These are phyloP conservation scores for Emergomyces africanus DNA, from an alignment of 2,329 filamentous ascomycete genomes.

Conservation along the genomic window DNA sequence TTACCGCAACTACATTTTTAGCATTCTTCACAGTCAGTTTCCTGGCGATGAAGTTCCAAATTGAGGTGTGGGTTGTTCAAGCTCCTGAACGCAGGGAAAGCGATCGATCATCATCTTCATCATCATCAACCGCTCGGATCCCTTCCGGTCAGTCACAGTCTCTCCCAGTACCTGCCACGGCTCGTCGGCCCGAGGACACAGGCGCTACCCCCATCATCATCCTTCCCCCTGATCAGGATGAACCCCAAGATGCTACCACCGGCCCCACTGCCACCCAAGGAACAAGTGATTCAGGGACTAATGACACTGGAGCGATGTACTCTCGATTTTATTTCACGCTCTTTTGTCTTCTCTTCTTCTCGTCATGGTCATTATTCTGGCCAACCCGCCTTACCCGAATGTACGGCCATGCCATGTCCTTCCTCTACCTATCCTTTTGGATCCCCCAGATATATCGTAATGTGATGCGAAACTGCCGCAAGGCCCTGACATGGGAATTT, in stretches of 20 bases:
- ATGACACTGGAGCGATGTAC: conserved; percentile 46
- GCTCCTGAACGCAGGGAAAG: conserved; percentile 30
- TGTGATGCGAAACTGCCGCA: conserved; percentile 76
- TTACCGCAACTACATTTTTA: conserved; percentile 46
- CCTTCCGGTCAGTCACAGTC: not conserved
- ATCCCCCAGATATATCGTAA: conserved; percentile 86
- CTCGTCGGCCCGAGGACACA: conserved; percentile 29
- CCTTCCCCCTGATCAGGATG: conserved; percentile 47
- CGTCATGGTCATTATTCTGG: conserved; percentile 46
- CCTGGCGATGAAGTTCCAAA: conserved; percentile 52
- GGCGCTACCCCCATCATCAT: conserved; percentile 43
- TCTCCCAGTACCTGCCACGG: conserved; percentile 35
- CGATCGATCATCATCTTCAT: conserved; percentile 15
- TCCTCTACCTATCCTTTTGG: conserved; percentile 83
- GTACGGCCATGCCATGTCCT: conserved; percentile 51
- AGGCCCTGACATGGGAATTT: conserved; percentile 84
- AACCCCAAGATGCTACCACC: conserved; percentile 23
- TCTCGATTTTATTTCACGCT: conserved; percentile 50
- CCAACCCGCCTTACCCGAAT: conserved; percentile 39
- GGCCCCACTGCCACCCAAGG: conserved; percentile 24
- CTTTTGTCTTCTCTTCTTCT: conserved; percentile 44
- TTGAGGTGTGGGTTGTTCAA: conserved; percentile 55
- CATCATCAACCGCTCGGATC: conserved; percentile 7
- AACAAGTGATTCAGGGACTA: conserved; percentile 21
- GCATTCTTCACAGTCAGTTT: conserved; percentile 48